Evolutionary conservation across 2,329 filamentous ascomycete species (phyloP), one percentile per base, ranked within the genome.

Genomic region (Fusarium sacchari): DNA sequence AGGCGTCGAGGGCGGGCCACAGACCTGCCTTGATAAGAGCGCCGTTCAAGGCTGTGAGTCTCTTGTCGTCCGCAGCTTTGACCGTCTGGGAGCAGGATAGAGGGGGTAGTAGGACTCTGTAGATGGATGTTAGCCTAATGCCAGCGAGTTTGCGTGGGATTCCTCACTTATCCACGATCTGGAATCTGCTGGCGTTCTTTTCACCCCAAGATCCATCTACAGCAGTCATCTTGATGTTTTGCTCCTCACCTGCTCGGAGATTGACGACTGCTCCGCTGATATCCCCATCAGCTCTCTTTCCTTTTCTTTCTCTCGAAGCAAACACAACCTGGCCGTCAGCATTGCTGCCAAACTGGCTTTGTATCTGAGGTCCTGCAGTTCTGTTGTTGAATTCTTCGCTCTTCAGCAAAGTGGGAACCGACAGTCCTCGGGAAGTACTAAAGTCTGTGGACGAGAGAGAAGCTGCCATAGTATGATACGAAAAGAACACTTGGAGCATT

Each of bases 131-230:
- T 26, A 24, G 18, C 5, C 4, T 39, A 3, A 4, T 18, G 0
- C 2, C 1, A 20, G n/a, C 6, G 0, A 32, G 5, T 2, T 1
- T 8, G 14, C 2, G 3, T 9, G 4, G 5, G 0, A 4, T 24
- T 6, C 14, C 69, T 60, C 7, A 77, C 75, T 58, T 73, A 20
- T 77, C 56, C 6, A 77, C 63, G 7, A 73, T 34, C 28, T 77
- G 75, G 13, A 76, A 77, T 0, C 62, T 60, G 47, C 73, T 77
- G 22, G 46, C 50, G 2, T 71, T 60, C 18, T 73, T 73, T 0
- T 67, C 8, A 2, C 75, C 75, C 75, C 75, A 77, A 6, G 42
- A 40, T 3, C 73, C 75, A 67, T 77, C 75, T 3, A 77, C 43
- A 5, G 69, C 65, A 10, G 71, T 74, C 75, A 77, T 76, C 28